Evolutionary conservation across 192 early-diverging fungal species (phyloP).

Genomic region (Podila horticola): DNA sequence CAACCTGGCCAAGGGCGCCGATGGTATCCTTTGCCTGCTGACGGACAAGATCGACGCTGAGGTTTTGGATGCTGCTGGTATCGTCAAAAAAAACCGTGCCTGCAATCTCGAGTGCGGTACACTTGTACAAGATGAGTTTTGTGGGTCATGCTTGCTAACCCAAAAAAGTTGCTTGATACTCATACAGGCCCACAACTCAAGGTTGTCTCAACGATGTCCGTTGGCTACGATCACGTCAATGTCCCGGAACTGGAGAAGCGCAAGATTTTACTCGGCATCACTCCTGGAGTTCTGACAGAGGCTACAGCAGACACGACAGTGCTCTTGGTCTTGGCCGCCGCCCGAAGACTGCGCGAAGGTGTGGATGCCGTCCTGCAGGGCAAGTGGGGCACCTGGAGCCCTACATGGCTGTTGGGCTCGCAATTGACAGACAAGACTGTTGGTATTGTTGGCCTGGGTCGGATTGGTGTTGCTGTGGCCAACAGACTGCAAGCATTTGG

Average conservation of each 20-base stretch:
- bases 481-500: constrained; percentile 80
- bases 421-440: constrained; percentile 83
- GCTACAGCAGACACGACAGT: constrained; percentile 86
- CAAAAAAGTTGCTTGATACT: too few relatives aligned
- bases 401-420: constrained; percentile 73
- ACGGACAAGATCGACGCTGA: constrained; percentile 81
- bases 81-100: too few relatives aligned
- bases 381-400: constrained; percentile 71
- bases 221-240: constrained; percentile 88
- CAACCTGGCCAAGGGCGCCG: constrained; percentile 57
- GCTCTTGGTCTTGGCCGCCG: constrained; percentile 78
- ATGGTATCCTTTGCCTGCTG: constrained; percentile 74
- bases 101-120: neutral
- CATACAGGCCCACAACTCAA: constrained; percentile 62
- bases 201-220: constrained; percentile 81
- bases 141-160: neutral
- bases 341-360: constrained; percentile 70
- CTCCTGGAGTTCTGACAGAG: constrained; percentile 90
- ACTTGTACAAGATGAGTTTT: neutral
- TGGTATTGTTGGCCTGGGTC: constrained; percentile 87
- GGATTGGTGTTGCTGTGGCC: constrained; percentile 82
- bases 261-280: constrained; percentile 77
- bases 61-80: constrained; percentile 72
- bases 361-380: constrained; percentile 37
- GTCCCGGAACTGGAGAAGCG: constrained; percentile 58